Percentiles rank a stretch among this genome's conserved stretches.
Evolutionary conservation across 2,329 filamentous ascomycete species (phyloP).

Genomic region (Verticillium dahliae): DNA sequence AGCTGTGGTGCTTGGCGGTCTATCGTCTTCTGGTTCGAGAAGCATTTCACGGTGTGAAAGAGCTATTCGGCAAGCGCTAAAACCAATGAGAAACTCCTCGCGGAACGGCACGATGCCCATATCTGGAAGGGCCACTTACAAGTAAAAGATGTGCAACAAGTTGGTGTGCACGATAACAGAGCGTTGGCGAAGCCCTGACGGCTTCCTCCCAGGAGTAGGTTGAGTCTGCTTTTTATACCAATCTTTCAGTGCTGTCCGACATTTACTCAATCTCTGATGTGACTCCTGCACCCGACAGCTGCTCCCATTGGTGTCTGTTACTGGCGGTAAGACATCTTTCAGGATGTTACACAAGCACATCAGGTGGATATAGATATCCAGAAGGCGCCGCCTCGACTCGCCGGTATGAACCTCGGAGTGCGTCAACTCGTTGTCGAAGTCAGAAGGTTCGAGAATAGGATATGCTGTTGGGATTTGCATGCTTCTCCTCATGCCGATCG

Average conservation of each 20-base stretch:
- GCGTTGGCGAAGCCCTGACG: too few species aligned
- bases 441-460: background rate
- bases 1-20: background rate
- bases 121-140: background rate
- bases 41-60: too few species aligned
- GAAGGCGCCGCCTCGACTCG: background rate
- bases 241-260: background rate
- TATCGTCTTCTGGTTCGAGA: too few species aligned
- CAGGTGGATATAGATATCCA: background rate
- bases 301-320: background rate
- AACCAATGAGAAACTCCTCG: too few species aligned
- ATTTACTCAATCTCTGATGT: background rate
- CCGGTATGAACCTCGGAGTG: background rate
- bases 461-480: background rate
- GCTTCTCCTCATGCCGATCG: conserved; percentile 1
- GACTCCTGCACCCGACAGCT: background rate
- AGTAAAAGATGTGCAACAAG: background rate
- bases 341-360: background rate
- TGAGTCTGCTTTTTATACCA: background rate
- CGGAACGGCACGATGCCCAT: too few species aligned
- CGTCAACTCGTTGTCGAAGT: background rate
- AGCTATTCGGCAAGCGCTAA: background rate
- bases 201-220: background rate
- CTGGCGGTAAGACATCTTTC: background rate
- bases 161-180: background rate